Conservation (phyloP, 2,329 filamentous ascomycete species). For the Colletotrichum phormii region DNA sequence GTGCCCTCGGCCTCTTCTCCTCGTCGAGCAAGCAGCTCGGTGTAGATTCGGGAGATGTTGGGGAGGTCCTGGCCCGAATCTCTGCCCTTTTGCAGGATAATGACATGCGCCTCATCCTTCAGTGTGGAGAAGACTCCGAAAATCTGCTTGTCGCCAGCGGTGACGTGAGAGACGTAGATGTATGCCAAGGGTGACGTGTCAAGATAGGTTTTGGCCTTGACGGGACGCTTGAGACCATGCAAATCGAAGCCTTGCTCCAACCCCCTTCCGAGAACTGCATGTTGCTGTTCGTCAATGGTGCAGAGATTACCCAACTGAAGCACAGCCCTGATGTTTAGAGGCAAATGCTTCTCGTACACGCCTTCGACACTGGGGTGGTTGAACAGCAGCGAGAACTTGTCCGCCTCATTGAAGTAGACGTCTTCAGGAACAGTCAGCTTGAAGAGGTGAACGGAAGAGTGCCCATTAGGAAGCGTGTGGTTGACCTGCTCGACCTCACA, state of each 20-base stretch:
- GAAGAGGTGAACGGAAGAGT: conserved; percentile 93
- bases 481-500: conserved; percentile 94
- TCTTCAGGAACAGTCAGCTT: conserved; percentile 92
- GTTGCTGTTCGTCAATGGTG: conserved; percentile 90
- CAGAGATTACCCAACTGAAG: conserved; percentile 91
- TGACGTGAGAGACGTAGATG: conserved; percentile 92
- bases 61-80: conserved; percentile 86
- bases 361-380: conserved; percentile 96
- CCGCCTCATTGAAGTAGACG: conserved; percentile 84
- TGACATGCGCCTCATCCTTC: conserved; percentile 82
- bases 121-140: conserved; percentile 93
- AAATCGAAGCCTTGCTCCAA: conserved; percentile 95
- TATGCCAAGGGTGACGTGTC: conserved; percentile 81
- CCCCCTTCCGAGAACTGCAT: conserved; percentile 91
- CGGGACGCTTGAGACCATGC: conserved; percentile 75
- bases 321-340: conserved; percentile 86
- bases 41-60: conserved; percentile 90
- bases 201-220: conserved; percentile 78
- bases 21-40: conserved; percentile 76
- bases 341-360: conserved; percentile 94
- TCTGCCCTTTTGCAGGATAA: conserved; percentile 86
- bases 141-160: conserved; percentile 89
- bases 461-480: conserved; percentile 93
- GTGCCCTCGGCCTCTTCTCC: conserved; percentile 75
- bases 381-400: conserved; percentile 85